Base-by-base conservation (phyloP, 768 basidiomycete genomes). In the Rubroboletus satanas region DNA sequence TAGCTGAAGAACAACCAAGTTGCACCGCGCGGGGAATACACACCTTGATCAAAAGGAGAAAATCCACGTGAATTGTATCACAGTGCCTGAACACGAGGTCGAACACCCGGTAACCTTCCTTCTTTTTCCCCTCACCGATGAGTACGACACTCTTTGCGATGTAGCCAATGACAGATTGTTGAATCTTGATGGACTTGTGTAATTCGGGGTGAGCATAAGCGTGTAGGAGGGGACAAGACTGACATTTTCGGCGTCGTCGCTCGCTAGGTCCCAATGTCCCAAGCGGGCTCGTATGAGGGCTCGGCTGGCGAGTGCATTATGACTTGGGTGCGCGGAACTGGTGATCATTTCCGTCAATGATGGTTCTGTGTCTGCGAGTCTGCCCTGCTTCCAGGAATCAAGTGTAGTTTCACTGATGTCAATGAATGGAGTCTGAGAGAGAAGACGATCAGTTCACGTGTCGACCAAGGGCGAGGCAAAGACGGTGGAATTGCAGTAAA, bases 141-240 rank as follows among this genome's bases (percentile, higher is more conserved):
- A 61, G 61, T 0, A 52, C 35, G 0, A 57, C 8, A n/a, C 43
- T 46, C 21, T 49, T 49, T n/a, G 60, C 50, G 28, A 61, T 32
- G 14, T 44, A 42, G 3, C 53, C 54, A 9, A 61, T 21, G 7
- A 44, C 26, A 6, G 61, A 54, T 2, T 42, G 59, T 2, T 9
- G 38, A 8, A 54, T 45, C 7, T 26, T 17, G 23, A 61, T 46
- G 5, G 55, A 61, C 61, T 62, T 32, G 1, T 0, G 2, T n/a
- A 31, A 21, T 7, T 14, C 1, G 18, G 14, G 1, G 7, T 51
- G 2, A 26, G 17, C 0, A 2, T 44, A 2, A 45, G 6, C 2
- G 0, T 15, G 10, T n/a, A 5, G 12, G 12, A 45, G 14, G 9
- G 1, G 26, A 26, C 2, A 26, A 26, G 37, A 5, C 8, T 42